These are phyloP conservation scores for Fragosphaeria purpurea DNA, from an alignment of 2,329 filamentous ascomycete species.

Conservation along the genomic window DNA sequence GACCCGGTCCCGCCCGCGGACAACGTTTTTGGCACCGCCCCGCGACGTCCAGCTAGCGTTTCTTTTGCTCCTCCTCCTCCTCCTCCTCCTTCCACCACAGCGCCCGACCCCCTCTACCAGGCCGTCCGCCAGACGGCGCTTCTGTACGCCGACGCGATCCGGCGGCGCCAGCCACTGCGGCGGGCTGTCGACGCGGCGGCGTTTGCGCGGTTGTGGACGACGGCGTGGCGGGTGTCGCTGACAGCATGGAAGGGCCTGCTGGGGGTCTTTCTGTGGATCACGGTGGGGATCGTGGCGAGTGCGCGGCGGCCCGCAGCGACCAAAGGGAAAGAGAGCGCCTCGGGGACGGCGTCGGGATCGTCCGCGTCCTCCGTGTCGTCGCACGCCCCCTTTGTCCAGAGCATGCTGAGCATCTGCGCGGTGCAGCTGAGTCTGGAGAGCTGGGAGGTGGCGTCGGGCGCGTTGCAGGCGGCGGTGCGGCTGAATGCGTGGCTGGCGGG, in stretches of 20 bases:
- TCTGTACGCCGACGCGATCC: conserved; percentile 38
- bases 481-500: conserved; percentile 32
- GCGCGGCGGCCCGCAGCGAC: conserved; percentile 17
- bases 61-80: too few relatives aligned
- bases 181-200: conserved; percentile 27
- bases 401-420: conserved; percentile 31
- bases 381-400: conserved; percentile 33
- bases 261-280: conserved; percentile 40
- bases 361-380: too few relatives aligned
- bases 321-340: too few relatives aligned
- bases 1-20: too few relatives aligned
- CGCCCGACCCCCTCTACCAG: conserved; percentile 35
- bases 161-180: conserved; percentile 31
- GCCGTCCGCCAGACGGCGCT: conserved; percentile 35
- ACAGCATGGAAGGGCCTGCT: conserved; percentile 35
- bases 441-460: conserved; percentile 33
- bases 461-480: conserved; percentile 26
- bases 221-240: conserved; percentile 36
- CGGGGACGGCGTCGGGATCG: too few relatives aligned
- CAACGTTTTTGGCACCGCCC: background rate
- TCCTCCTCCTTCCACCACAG: too few relatives aligned
- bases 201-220: conserved; percentile 34
- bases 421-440: conserved; percentile 38
- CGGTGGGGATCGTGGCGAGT: conserved; percentile 28
- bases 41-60: too few relatives aligned